Conservation (phyloP, 2,329 filamentous ascomycete species). For the Colletotrichum navitas region DNA sequence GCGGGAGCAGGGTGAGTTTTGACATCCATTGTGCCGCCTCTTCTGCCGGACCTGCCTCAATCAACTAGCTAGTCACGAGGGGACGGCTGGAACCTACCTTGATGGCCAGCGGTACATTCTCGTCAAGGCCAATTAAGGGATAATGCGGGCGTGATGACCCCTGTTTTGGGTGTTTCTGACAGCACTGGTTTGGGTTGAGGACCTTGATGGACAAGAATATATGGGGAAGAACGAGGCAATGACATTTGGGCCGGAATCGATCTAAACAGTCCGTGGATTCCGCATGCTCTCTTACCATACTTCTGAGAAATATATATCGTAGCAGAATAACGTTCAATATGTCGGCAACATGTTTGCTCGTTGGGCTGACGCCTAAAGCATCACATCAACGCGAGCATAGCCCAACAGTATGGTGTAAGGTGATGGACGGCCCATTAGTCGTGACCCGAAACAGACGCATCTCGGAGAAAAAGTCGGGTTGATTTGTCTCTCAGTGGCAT, state of each 20-base stretch:
- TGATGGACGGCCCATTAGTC: not conserved
- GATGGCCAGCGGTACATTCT: constrained; percentile 23
- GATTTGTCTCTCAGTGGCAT: too few species aligned
- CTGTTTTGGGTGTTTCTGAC: constrained; percentile 34
- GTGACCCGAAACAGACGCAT: not conserved
- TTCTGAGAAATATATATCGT: not conserved
- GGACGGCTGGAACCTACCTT: constrained; percentile 22
- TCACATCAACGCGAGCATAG: not conserved
- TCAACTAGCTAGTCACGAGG: constrained; percentile 6
- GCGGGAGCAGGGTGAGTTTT: constrained; percentile 19
- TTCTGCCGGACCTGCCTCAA: not conserved
- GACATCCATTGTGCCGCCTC: constrained; percentile 5
- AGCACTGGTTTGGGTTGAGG: constrained; percentile 23
- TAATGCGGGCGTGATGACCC: constrained; percentile 13
- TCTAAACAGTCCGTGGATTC: not conserved
- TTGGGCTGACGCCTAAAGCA: not conserved
- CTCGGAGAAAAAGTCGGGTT: not conserved
- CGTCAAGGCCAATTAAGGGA: constrained; percentile 24
- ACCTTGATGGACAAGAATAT: constrained; percentile 34
- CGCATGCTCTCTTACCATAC: too few species aligned
- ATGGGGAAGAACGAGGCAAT: constrained; percentile 25
- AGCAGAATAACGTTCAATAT: too few species aligned
- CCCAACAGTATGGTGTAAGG: not conserved
- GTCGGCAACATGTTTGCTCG: not conserved
- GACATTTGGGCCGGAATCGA: constrained; percentile 12